Evolutionary conservation across 148 eudicot species (phyloP), one percentile per base, ranked within the genome.

Genomic region (Silene conica): DNA sequence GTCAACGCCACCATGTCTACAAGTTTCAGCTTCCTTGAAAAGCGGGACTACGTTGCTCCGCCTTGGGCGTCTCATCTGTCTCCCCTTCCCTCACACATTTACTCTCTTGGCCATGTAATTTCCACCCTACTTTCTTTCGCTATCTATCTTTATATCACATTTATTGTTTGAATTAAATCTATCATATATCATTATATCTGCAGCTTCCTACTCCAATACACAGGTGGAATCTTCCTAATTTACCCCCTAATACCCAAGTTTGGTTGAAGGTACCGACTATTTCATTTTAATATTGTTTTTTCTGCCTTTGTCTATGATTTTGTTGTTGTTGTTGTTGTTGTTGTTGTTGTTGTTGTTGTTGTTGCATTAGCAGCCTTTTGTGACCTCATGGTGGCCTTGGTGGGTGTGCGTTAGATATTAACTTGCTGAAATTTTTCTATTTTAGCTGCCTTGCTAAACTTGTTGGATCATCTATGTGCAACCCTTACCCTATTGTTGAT

Each of bases 131-230:
- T 52, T 19, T 73, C 57, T 63, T 8, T 58, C 15, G 20, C 13
- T 64, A 41, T 74, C 14, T 65, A 13, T 69, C 5, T 31, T 6
- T 78, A 22, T 71, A 34, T 69, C 8, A 41, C 23, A 48, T 63
- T 41, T 28, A 28, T 10, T 21, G 21, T 73, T 28, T 4, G 20
- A 3, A 69, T 22, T 16, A n/a, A 12, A 38, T 57, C 20, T 70
- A 38, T 45, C 45, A 7, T n/a, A n/a, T n/a, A n/a, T n/a, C n/a
- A n/a, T n/a, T 13, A 0, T 61, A 63, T 13, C 0, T 26, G 54
- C 88, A 95, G 98, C 82, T 88, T 83, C 98, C 98, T 46, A 92
- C 97, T 77, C 98, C 98, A 46, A 88, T 95, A 78, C 98, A 95
- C 88, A 88, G 77, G 69, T 95, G 98, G 98, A 89, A 88, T 79